Percentiles rank a stretch among this genome's conserved stretches.
Conservation (phyloP, 2,329 filamentous ascomycete genomes). For the Pseudocercospora macadamiae region DNA sequence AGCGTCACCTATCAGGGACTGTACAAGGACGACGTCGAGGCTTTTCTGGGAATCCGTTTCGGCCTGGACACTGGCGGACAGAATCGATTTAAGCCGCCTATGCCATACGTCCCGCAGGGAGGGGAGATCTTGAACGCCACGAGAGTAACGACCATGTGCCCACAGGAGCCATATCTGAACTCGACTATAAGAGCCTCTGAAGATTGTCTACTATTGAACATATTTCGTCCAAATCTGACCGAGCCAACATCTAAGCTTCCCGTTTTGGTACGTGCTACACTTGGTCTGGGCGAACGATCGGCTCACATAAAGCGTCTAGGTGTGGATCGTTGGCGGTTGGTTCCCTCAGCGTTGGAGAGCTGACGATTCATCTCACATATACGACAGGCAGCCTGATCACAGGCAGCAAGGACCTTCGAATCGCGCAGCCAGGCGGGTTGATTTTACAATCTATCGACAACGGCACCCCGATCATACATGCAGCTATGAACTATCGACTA, state of each 20-base stretch:
- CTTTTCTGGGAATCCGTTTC: slow-evolving; percentile 37
- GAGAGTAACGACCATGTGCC: neutral
- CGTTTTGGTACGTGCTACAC: neutral
- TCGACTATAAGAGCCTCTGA: too few relatives aligned
- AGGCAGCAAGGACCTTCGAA: neutral
- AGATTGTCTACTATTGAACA: slow-evolving; percentile 38
- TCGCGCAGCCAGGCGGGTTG: neutral
- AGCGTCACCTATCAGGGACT: neutral
- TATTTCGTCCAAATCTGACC: slow-evolving; percentile 24
- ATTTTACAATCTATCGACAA: neutral
- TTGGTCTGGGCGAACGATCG: neutral
- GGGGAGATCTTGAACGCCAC: neutral
- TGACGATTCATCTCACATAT: neutral
- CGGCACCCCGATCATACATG: neutral
- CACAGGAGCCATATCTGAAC: slow-evolving; percentile 25
- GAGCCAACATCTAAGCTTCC: slow-evolving; percentile 22
- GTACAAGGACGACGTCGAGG: neutral
- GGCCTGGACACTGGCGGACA: slow-evolving; percentile 34
- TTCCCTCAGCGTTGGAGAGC: too few relatives aligned
- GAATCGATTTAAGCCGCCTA: slow-evolving; percentile 37
- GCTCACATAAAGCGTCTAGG: too few relatives aligned
- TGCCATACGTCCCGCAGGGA: slow-evolving; percentile 20
- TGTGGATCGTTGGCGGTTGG: too few relatives aligned
- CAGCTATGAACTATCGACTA: neutral
- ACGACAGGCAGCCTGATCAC: neutral